Conservation (phyloP, 306 rosid genomes). For the Lathyrus aphaca region DNA sequence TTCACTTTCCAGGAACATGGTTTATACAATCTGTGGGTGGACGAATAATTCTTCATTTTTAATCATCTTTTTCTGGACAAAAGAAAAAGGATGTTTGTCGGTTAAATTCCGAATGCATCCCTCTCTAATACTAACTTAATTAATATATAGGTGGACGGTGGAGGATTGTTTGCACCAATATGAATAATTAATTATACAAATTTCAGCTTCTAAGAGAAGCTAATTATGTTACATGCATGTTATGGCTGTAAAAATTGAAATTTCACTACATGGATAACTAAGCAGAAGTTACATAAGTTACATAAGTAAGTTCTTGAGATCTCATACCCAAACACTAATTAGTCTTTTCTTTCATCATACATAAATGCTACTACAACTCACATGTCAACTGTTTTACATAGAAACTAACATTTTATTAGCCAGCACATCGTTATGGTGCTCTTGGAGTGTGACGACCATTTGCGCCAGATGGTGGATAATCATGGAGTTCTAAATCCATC, state of each 20-base stretch:
- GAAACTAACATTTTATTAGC: constrained; percentile 42
- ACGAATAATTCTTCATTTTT: constrained; percentile 31
- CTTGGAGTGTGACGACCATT: constrained; percentile 91
- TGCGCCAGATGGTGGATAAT: constrained; percentile 79
- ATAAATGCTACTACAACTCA: constrained; percentile 14
- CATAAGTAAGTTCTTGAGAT: constrained; percentile 14
- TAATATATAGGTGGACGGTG: constrained; percentile 6
- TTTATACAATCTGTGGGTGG: constrained; percentile 37
- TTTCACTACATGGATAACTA: too few species aligned
- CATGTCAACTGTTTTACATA: constrained; percentile 36
- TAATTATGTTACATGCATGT: constrained; percentile 24
- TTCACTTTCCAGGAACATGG: constrained; percentile 38
- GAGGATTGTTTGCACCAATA: constrained; percentile 28
- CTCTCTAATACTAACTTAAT: neutral
- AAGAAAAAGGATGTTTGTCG: constrained; percentile 30
- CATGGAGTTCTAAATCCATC: constrained; percentile 74
- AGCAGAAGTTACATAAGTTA: neutral
- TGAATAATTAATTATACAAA: neutral
- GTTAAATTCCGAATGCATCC: constrained; percentile 31
- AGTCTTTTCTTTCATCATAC: constrained; percentile 24
- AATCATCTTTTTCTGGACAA: constrained; percentile 22
- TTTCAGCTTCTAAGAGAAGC: constrained; percentile 2
- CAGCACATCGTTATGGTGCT: constrained; percentile 52
- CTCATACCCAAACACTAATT: constrained; percentile 14
- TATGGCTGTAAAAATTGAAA: neutral